A percentile compares a stretch with the other conserved stretches of the same genome.
phyloP scores from a whole-genome alignment of 352 stramenopile species.

The Globisporangium solare region DNA sequence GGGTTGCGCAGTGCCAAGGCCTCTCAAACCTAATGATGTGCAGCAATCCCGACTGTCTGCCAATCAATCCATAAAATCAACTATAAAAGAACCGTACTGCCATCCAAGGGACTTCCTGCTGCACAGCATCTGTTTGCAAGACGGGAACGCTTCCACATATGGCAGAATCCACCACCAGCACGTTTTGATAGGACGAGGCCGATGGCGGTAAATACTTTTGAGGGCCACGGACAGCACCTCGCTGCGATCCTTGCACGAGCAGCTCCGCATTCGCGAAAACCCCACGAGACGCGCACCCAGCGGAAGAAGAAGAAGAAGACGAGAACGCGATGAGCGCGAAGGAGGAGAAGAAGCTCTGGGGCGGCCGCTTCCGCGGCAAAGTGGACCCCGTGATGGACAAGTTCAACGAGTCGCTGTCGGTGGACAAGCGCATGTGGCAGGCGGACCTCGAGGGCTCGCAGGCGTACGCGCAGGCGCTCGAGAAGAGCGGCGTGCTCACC shows the following conservation, averaged over 20 bases:
- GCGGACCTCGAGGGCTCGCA: slow-evolving; percentile 95
- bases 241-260: background rate
- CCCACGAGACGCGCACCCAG: background rate
- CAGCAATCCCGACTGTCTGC: too few relatives aligned
- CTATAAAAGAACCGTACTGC: too few relatives aligned
- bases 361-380: slow-evolving; percentile 92
- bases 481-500: slow-evolving; percentile 92
- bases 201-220: background rate
- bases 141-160: too few relatives aligned
- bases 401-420: slow-evolving; percentile 98
- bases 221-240: background rate
- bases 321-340: slow-evolving; percentile 24
- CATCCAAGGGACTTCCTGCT: too few relatives aligned
- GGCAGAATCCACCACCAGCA: too few relatives aligned
- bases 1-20: too few relatives aligned
- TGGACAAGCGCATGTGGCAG: slow-evolving; percentile 97
- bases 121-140: too few relatives aligned
- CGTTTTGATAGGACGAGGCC: background rate
- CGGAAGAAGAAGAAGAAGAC: background rate
- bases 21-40: too few relatives aligned
- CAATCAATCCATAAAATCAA: too few relatives aligned
- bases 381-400: slow-evolving; percentile 97
- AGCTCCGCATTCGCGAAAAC: background rate
- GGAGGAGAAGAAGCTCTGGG: slow-evolving; percentile 83
- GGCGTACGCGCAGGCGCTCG: slow-evolving; percentile 91